Evolutionary conservation across 169 alveolate genomes (phyloP), one percentile per base, ranked within the genome.

Genomic region (Eimeria necatrix): DNA sequence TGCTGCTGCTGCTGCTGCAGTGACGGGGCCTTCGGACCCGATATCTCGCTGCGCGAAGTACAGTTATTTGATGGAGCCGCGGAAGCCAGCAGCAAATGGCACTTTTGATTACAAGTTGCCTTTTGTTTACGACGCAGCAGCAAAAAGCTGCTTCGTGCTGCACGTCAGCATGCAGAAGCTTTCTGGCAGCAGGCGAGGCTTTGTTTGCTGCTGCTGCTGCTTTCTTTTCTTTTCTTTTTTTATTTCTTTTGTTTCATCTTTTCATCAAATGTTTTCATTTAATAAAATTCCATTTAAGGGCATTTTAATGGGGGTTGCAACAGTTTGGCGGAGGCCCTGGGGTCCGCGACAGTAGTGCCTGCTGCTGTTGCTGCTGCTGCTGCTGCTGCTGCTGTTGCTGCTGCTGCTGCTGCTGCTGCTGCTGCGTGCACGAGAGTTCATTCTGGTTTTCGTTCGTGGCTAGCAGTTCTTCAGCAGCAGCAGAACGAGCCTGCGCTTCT

Each of bases 81-180:
- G 32, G 87, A 49, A 48, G 12, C 64, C 64, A 8, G 87, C 68
- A 14, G 10, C 87, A 9, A 78, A 78, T 24, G 48, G 7, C 26
- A 7, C 60, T 20, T 14, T 48, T 2, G 41, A 78, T 46, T 78
- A 78, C 24, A 46, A 49, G 16, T n/a, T 78, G n/a, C 87, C 87
- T 1, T 78, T 78, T 48, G 87, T 48, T 14, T 78, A 12, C 68
- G 46, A 78, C 60, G 16, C 9, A 2, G 2, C 18, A 16, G 12
- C 87, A 18, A 8, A 78, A 1, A 12, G 12, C 14, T 78, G 87
- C 41, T 78, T 46, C 60, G 87, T 78, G 8, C 87, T 78, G 46
- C 87, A 78, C 12, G 87, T 78, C 46, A 4, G 64, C 87, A 78
- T 78, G 87, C 87, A 78, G 48, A 41, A 78, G 49, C 87, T 78